A percentile compares a stretch with the other conserved stretches of the same genome.
phyloP scores from a whole-genome alignment of 2,329 filamentous ascomycete genomes.

The Xylariaceae sp. region DNA sequence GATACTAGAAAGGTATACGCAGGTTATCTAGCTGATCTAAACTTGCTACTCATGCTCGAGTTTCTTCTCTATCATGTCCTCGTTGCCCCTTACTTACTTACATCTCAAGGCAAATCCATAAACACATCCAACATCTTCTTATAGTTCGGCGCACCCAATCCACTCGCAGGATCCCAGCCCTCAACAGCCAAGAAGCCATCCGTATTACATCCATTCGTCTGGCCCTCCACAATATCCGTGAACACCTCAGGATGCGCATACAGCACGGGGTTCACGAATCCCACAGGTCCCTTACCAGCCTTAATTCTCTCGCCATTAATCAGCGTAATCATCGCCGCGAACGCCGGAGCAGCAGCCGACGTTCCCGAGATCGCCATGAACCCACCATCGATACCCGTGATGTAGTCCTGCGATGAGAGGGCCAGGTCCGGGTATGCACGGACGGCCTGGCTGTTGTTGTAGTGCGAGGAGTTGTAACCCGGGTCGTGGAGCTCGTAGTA shows the following conservation, averaged over 20 bases:
- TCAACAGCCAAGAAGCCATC: constrained; percentile 40
- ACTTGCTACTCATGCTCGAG: background rate
- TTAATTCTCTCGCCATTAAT: constrained; percentile 47
- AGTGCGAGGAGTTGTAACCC: constrained; percentile 33
- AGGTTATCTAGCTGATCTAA: background rate
- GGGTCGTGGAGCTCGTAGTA: constrained; percentile 31
- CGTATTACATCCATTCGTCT: constrained; percentile 36
- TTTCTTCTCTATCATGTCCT: no score
- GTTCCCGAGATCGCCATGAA: constrained; percentile 42
- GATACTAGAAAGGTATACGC: no score
- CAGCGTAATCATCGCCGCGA: constrained; percentile 47
- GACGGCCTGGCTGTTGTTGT: constrained; percentile 35
- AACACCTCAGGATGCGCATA: constrained; percentile 42
- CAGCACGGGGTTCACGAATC: constrained; percentile 49
- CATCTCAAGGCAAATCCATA: background rate
- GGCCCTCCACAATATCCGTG: constrained; percentile 37
- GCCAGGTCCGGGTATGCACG: constrained; percentile 37
- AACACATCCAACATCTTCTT: constrained; percentile 10
- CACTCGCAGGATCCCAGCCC: constrained; percentile 39
- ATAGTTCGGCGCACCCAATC: constrained; percentile 30
- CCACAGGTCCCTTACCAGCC: constrained; percentile 42
- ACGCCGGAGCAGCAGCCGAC: constrained; percentile 52
- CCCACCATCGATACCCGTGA: background rate
- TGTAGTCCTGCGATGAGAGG: constrained; percentile 36
- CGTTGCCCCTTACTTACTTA: background rate